Percentiles rank a stretch among this genome's conserved stretches.
Evolutionary conservation across 257 asterid genomes (phyloP).

Genomic region (Mitragyna speciosa): DNA sequence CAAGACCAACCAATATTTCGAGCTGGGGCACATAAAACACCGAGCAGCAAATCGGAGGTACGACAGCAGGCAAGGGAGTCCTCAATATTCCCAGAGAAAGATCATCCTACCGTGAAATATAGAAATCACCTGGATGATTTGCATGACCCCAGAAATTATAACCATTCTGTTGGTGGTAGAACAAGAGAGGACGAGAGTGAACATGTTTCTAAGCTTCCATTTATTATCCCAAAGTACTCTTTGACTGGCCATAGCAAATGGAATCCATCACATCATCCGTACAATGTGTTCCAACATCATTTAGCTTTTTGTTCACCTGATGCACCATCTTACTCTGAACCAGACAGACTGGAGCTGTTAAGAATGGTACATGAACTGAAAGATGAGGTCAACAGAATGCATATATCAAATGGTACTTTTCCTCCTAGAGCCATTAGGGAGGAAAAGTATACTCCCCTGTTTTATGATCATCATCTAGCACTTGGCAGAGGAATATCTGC

Average conservation of each 20-base stretch:
- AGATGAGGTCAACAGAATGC: slow-evolving; percentile 61
- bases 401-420: slow-evolving; percentile 22
- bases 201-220: slow-evolving; percentile 26
- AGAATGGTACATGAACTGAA: slow-evolving; percentile 70
- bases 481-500: slow-evolving; percentile 37
- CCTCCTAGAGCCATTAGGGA: slow-evolving; percentile 21
- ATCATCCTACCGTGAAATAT: slow-evolving; percentile 33
- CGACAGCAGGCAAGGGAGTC: slow-evolving; percentile 30
- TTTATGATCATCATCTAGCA: slow-evolving; percentile 27
- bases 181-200: slow-evolving; percentile 34
- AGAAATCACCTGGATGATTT: slow-evolving; percentile 38
- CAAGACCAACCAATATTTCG: slow-evolving; percentile 24
- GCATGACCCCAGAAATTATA: slow-evolving; percentile 31
- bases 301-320: slow-evolving; percentile 40
- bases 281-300: slow-evolving; percentile 33
- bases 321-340: slow-evolving; percentile 39
- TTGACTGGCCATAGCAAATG: slow-evolving; percentile 33
- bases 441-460: slow-evolving; percentile 28
- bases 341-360: slow-evolving; percentile 60
- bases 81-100: slow-evolving; percentile 23
- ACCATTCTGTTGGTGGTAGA: slow-evolving; percentile 23
- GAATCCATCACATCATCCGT: slow-evolving; percentile 30
- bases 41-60: slow-evolving; percentile 35
- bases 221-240: slow-evolving; percentile 34
- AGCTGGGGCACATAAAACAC: slow-evolving; percentile 20